Evolutionary conservation across 2,329 filamentous ascomycete species (phyloP).

Genomic region (Ilyonectria sp.): DNA sequence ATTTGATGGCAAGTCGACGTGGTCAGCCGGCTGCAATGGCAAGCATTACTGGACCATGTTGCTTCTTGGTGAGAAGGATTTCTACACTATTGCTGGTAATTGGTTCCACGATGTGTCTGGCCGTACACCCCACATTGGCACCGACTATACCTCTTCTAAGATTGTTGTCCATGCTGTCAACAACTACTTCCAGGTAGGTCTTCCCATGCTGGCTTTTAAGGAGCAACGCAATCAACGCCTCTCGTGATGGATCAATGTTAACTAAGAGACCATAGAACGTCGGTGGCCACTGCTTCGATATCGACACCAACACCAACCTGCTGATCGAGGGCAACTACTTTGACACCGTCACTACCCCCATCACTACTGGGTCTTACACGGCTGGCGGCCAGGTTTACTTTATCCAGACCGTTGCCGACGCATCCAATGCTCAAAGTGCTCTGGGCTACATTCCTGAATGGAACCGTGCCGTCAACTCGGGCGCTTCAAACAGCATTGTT

Average conservation of each 20-base stretch:
- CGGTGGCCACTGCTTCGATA: conserved; percentile 69
- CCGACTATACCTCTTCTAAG: conserved; percentile 52
- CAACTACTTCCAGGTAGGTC: conserved; percentile 67
- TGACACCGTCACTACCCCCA: conserved; percentile 62
- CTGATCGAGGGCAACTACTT: conserved; percentile 71
- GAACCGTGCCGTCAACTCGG: conserved; percentile 36
- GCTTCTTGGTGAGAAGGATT: conserved; percentile 59
- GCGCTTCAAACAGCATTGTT: background rate
- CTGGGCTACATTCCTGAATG: conserved; percentile 46
- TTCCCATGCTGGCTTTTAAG: background rate
- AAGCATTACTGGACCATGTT: conserved; percentile 73
- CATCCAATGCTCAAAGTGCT: conserved; percentile 29
- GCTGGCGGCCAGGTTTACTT: conserved; percentile 40
- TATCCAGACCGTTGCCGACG: conserved; percentile 9
- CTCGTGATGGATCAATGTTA: background rate
- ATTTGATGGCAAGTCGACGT: conserved; percentile 67
- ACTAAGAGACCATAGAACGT: conserved; percentile 48
- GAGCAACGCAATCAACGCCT: background rate
- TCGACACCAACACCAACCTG: conserved; percentile 57
- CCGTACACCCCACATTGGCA: conserved; percentile 69
- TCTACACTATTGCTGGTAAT: conserved; percentile 68
- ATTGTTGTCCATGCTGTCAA: conserved; percentile 71
- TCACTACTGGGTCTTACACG: conserved; percentile 24
- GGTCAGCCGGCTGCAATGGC: conserved; percentile 70
- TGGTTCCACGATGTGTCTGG: conserved; percentile 72